phyloP scores from a whole-genome alignment of 352 stramenopile genomes.

The Sclerospora graminicola region DNA sequence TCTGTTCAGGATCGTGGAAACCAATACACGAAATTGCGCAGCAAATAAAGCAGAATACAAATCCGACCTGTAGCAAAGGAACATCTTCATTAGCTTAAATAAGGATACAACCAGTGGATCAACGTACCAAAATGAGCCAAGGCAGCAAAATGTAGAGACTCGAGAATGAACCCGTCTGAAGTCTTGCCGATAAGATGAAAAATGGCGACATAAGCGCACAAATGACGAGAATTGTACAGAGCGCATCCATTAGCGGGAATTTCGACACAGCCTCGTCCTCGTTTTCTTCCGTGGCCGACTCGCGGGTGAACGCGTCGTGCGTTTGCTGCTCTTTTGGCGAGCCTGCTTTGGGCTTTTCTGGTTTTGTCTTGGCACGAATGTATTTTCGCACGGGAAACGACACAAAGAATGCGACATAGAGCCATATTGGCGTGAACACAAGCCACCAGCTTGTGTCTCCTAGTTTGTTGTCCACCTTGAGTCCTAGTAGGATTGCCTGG shows the following conservation, averaged over 20 bases:
- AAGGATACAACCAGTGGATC: neutral
- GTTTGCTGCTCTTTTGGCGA: conserved; percentile 29
- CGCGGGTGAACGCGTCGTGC: conserved; percentile 66
- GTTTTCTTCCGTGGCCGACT: conserved; percentile 50
- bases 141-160: conserved; percentile 72
- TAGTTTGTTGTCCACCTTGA: conserved; percentile 58
- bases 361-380: conserved; percentile 31
- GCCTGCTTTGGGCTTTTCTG: conserved; percentile 20
- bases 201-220: conserved; percentile 56
- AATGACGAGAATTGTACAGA: conserved; percentile 47
- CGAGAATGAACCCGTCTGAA: conserved; percentile 64
- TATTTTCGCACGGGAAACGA: conserved; percentile 46
- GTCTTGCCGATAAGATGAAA: conserved; percentile 66
- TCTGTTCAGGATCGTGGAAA: conserved; percentile 29
- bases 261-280: conserved; percentile 45
- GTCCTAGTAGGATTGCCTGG: conserved; percentile 47
- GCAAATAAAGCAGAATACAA: conserved; percentile 72
- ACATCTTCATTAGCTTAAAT: neutral
- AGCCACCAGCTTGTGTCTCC: conserved; percentile 62
- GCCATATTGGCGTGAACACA: conserved; percentile 71
- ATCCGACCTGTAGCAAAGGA: conserved; percentile 29
- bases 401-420: conserved; percentile 57
- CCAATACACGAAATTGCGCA: conserved; percentile 70
- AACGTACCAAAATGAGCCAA: conserved; percentile 71
- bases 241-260: conserved; percentile 41